These are phyloP conservation scores for Septoria petroselini DNA, from an alignment of 2,329 filamentous ascomycete genomes.

Conservation along the genomic window DNA sequence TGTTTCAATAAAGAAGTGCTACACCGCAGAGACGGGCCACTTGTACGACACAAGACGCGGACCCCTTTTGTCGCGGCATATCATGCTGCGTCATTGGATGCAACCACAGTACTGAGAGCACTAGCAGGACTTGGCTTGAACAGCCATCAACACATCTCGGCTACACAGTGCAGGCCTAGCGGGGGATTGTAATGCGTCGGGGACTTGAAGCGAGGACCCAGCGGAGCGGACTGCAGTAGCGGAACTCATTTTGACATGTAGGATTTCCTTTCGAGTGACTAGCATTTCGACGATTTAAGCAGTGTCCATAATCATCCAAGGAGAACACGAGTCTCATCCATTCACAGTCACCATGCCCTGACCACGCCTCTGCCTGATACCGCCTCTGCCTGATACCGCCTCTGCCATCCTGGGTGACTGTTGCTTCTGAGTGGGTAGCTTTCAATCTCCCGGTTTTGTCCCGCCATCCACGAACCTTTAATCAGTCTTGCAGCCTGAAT, in stretches of 20 bases:
- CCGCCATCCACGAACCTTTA: no score
- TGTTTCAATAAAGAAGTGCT: slow-evolving; percentile 2
- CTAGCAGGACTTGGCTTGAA: slow-evolving; percentile 12
- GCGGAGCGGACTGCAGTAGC: slow-evolving; percentile 3
- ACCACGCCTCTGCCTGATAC: no score
- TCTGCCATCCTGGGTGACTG: no score
- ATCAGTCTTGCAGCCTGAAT: slow-evolving; percentile 47
- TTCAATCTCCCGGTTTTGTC: no score
- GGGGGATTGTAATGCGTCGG: slow-evolving; percentile 14
- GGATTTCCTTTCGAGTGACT: slow-evolving; percentile 11
- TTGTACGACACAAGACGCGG: background rate
- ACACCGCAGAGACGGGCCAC: background rate
- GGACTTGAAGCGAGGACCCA: slow-evolving; percentile 4
- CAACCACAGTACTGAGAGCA: background rate
- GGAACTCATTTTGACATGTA: slow-evolving; percentile 9
- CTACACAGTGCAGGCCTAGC: slow-evolving; percentile 13
- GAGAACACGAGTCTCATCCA: background rate
- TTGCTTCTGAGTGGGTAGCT: background rate
- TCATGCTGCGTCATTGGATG: background rate
- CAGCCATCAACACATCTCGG: slow-evolving; percentile 8
- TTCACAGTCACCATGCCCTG: background rate
- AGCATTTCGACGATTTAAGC: slow-evolving; percentile 6
- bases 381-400: no score
- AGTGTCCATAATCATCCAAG: slow-evolving; percentile 4
- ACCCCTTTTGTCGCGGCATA: background rate